Evolutionary conservation across 116 monocot species (phyloP).

Genomic region (Dioscorea cayenensis): DNA sequence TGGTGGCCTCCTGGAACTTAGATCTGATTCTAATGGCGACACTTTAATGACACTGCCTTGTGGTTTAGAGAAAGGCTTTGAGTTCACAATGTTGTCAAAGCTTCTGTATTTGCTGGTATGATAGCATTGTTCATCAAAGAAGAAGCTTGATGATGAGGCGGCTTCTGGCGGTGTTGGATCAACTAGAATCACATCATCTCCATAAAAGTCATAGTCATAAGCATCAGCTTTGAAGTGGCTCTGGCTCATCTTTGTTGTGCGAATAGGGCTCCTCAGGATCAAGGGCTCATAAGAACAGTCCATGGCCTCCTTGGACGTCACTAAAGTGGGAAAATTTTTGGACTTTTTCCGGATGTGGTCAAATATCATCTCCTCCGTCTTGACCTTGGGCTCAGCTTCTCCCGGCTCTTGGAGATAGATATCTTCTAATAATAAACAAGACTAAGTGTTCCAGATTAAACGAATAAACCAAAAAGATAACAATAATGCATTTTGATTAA

Average conservation of each 20-base stretch:
- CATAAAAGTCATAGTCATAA: neutral
- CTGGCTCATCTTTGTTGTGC: conserved; percentile 5
- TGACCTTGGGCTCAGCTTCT: conserved; percentile 28
- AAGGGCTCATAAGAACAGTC: conserved; percentile 42
- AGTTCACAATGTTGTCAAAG: neutral
- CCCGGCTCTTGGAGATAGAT: conserved; percentile 7
- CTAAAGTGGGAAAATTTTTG: conserved; percentile 50
- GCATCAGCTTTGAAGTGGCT: conserved; percentile 7
- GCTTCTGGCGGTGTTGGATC: conserved; percentile 23
- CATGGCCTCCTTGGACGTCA: conserved; percentile 38
- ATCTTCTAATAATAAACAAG: neutral
- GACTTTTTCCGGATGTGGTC: conserved; percentile 92
- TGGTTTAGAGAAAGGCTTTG: neutral
- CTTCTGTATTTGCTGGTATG: neutral
- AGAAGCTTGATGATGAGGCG: conserved; percentile 3
- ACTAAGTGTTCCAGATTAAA: neutral
- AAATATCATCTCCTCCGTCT: conserved; percentile 48
- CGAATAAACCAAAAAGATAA: neutral
- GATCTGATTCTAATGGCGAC: conserved; percentile 9
- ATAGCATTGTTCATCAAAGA: neutral
- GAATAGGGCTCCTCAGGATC: conserved; percentile 16
- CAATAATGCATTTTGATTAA: neutral
- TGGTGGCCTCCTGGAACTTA: neutral
- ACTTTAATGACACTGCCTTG: conserved; percentile 7
- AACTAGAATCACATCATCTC: conserved; percentile 8